Evolutionary conservation across 2,329 filamentous ascomycete species (phyloP), one percentile per base, ranked within the genome.

Genomic region (Blastomyces silverae): DNA sequence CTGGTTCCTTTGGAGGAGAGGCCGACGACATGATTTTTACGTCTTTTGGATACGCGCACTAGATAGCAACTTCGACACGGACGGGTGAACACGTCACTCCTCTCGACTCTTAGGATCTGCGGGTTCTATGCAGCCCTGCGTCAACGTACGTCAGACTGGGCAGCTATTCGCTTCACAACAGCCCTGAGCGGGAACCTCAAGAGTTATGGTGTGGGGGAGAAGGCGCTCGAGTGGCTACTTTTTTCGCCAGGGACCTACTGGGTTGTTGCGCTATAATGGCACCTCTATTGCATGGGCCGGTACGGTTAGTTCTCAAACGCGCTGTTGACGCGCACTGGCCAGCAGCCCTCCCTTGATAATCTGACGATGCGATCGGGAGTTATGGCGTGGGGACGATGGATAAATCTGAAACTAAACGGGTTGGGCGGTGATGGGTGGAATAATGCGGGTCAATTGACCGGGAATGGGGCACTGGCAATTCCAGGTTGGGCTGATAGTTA

Each of bases 1-100:
- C 86, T 75, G 82, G 81, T 76, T 89, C 91, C 85, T 95, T 94
- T 76, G 90, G 88, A 84, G 92, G 91, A 85, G 92, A 91, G 86
- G 89, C 92, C 86, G 91, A 90, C 84, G 92, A 96, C 92, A 97
- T 89, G 82, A 85, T 87, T 83, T 94, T 91, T 90, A 78, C 74
- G 72, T 75, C 70, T 73, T 73, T 71, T 72, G 70, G 70, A 69
- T 71, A 72, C 66, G 71, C 70, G 71, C 70, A 64, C 74, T 72
- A 71, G 73, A 70, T 74, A 74, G 69, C 70, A 66, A 69, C 70
- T 74, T 75, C 73, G 72, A 73, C 73, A 73, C 68, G 75, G 73
- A 73, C 57, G 77, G 64, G 55, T 71, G 75, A 76, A 77, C 78
- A 80, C 78, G 78, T 80, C 79, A 80, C 70, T 68, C 59, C 55